These are phyloP conservation scores for Claviceps purpurea DNA, from an alignment of 2,329 filamentous ascomycete species.

Conservation along the genomic window DNA sequence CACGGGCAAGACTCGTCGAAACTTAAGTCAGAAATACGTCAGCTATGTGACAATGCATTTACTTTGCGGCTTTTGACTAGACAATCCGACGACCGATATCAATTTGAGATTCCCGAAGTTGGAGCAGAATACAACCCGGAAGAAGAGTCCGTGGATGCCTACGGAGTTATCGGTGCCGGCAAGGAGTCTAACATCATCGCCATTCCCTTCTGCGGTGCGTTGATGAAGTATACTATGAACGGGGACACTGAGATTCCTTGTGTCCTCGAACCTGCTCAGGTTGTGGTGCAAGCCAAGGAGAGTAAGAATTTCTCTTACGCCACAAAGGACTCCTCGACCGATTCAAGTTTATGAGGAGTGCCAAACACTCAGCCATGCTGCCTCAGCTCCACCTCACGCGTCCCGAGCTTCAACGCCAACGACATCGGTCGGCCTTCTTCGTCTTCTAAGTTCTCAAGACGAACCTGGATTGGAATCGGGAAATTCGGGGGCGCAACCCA, in stretches of 20 bases:
- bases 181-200: not conserved
- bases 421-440: conserved; percentile 36
- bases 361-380: conserved; percentile 4
- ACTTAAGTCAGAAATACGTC: not conserved
- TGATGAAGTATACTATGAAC: not conserved
- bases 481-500: no score
- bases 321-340: no score
- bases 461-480: not conserved
- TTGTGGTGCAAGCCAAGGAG: not conserved
- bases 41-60: not conserved
- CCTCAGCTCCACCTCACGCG: conserved; percentile 18
- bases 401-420: conserved; percentile 26
- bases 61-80: not conserved
- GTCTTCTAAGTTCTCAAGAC: conserved; percentile 34
- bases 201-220: not conserved
- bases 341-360: not conserved
- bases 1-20: not conserved
- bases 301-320: not conserved
- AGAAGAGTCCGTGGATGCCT: not conserved
- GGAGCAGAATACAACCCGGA: not conserved
- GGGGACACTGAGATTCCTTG: not conserved
- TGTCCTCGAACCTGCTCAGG: not conserved
- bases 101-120: not conserved
- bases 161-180: not conserved
- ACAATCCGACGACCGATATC: not conserved